Evolutionary conservation across 805 yeast genomes (phyloP), one percentile per base, ranked within the genome.

Genomic region (Cyberlindnera misumaiensis): DNA sequence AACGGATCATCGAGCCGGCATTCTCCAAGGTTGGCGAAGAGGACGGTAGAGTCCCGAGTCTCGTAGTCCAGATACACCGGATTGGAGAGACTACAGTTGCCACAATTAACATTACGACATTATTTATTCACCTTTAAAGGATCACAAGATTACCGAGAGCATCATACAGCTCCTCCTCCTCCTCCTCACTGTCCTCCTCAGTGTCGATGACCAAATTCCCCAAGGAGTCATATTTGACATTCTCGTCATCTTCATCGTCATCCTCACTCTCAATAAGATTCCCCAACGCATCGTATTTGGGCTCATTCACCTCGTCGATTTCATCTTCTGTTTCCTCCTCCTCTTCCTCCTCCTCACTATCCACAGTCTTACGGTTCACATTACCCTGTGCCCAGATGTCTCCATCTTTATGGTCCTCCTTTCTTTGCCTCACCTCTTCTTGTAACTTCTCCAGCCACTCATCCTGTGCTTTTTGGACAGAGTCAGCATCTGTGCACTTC

Each of bases 311-410:
- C 3, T 42, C 47, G 3, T 38, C 46, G 11, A 45, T 46, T 13
- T 36, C 43, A 14, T 35, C 41, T 10, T 30, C 49, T 14, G 55
- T 60, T 16, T 49, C 49, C 3, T 43, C 57, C 1, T 40, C 46
- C 7, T 46, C 49, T 16, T 38, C 46, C 4, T 28, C 43, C 9
- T 51, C 55, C 5, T 56, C 63, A 10, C 51, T 56, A 28, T 58
- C 48, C 6, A 45, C 41, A 27, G 46, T 48, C 26, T 60, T 61
- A 46, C 81, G 74, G 47, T 86, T 86, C 4, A 82, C 80, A 50
- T 83, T 84, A 0, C 95, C 95, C 64, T 77, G 72, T 60, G 73
- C 64, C 94, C 94, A 85, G 5, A 82, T 59, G 58, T 84, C 95
- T 13, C 65, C 77, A 9, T 61, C 70, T 16, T 64, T 65, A 3